Base-by-base conservation (phyloP, 768 basidiomycete genomes). In the Symmetrospora coprosmae region DNA sequence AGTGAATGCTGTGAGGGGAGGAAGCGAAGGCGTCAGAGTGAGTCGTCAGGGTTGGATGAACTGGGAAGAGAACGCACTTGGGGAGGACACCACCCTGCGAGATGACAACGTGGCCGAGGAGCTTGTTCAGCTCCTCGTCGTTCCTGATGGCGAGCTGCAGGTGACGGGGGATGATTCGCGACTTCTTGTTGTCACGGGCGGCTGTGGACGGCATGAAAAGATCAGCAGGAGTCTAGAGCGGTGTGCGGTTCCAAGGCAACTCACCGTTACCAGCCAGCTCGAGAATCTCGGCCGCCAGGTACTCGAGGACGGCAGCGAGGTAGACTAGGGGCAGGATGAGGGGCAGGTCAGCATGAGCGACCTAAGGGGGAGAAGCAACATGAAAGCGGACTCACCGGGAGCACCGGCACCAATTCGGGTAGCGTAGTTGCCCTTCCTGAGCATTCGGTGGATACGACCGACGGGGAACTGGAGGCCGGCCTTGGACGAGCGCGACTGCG, bases 371-470 rank as follows among this genome's bases (percentile, higher is more conserved):
- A 50, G 19, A 23, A 4, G 23, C 27, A 8, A 13, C 9, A 27
- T 27, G 6, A 28, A 4, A 35, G 4, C n/a, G 6, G 30, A 46
- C 55, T 27, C 55, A 58, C 55, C 55, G 70, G 87, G 86, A 65
- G 87, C 85, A 76, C 87, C 86, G 58, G 86, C 85, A 74, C 87
- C 87, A 64, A 89, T 82, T 72, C 87, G 84, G 67, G 85, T 82
- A 47, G 84, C 83, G 66, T 87, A 88, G 77, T 88, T 87, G 53
- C 86, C 86, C 68, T 78, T 78, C 75, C 82, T 84, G 71, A 87
- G 69, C 17, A 83, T 73, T 72, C 86, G 79, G 73, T 85, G 84
- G 65, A 87, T 83, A 78, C 86, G 83, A 71, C 82, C 81, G 61
- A 87, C 85, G 60, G 86, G 84, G 75, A 88, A 85, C 68, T 81